These are phyloP conservation scores for Rhodotorula sp. DNA, from an alignment of 1,284 basidiomycete species.

Conservation along the genomic window DNA sequence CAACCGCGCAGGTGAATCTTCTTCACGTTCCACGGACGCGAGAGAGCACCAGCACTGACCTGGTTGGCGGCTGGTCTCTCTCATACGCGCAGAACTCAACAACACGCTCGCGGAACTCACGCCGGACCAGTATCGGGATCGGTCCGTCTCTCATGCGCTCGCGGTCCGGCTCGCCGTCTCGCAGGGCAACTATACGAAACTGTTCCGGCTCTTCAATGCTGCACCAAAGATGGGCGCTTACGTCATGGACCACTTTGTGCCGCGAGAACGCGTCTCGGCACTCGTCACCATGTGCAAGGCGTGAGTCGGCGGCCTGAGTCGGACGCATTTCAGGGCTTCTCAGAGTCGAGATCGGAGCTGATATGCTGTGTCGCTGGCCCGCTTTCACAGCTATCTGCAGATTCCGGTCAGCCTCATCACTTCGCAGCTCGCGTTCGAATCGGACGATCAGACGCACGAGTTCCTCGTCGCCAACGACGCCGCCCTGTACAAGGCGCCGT, in stretches of 20 bases:
- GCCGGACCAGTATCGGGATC: slow-evolving; percentile 74
- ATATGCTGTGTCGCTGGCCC: not conserved
- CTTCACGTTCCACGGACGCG: not conserved
- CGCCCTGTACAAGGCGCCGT: slow-evolving; percentile 59
- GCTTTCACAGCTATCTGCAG: slow-evolving; percentile 63
- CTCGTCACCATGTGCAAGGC: slow-evolving; percentile 87
- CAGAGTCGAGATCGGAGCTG: not conserved
- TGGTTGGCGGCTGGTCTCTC: too few species aligned
- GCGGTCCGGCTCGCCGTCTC: slow-evolving; percentile 82
- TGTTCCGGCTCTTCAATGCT: slow-evolving; percentile 80
- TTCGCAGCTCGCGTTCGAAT: slow-evolving; percentile 80
- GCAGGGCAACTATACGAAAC: slow-evolving; percentile 88
- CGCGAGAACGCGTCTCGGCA: slow-evolving; percentile 83
- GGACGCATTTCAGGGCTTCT: too few species aligned
- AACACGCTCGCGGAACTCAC: slow-evolving; percentile 94
- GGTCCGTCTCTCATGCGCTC: slow-evolving; percentile 83
- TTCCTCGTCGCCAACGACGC: slow-evolving; percentile 74
- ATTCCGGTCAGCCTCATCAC: slow-evolving; percentile 75
- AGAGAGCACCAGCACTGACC: not conserved
- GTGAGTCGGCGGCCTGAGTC: slow-evolving; percentile 57
- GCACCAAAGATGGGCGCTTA: slow-evolving; percentile 98
- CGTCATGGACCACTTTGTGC: slow-evolving; percentile 98
- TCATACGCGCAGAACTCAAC: slow-evolving; percentile 73
- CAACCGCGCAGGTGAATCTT: slow-evolving; percentile 78
- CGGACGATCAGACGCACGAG: slow-evolving; percentile 61